phyloP scores from a whole-genome alignment of 805 yeast genomes.

The Teunomyces gatunensis region DNA sequence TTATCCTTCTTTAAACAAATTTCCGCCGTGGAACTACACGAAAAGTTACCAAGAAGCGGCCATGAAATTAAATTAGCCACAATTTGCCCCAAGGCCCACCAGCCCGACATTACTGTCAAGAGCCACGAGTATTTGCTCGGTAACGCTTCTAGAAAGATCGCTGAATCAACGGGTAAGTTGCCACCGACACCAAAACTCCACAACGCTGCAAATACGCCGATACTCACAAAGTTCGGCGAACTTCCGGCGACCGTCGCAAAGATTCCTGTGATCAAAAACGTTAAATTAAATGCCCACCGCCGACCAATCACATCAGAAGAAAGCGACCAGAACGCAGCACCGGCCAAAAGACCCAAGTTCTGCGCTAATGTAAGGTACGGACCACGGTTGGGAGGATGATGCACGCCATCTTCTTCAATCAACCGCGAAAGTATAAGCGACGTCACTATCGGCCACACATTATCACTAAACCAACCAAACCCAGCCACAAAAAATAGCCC shows the following conservation, averaged over 20 bases:
- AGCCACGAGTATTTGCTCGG: slow-evolving; percentile 23
- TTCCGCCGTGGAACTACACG: slow-evolving; percentile 36
- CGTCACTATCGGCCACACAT: slow-evolving; percentile 40
- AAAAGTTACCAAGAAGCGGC: slow-evolving; percentile 52
- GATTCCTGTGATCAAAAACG: slow-evolving; percentile 23
- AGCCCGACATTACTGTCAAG: slow-evolving; percentile 19
- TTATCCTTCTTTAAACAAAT: slow-evolving; percentile 45
- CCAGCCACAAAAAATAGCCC: slow-evolving; percentile 26
- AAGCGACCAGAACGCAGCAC: slow-evolving; percentile 24
- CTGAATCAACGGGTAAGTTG: slow-evolving; percentile 24
- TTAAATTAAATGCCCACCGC: slow-evolving; percentile 24
- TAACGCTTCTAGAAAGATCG: slow-evolving; percentile 24
- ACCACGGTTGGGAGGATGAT: slow-evolving; percentile 27
- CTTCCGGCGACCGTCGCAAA: slow-evolving; percentile 21
- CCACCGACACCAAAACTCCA: slow-evolving; percentile 30
- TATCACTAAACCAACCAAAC: slow-evolving; percentile 36
- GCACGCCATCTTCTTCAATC: slow-evolving; percentile 35
- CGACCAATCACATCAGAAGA: slow-evolving; percentile 24
- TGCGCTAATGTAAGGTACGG: slow-evolving; percentile 42
- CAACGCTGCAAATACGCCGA: slow-evolving; percentile 19
- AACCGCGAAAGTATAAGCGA: slow-evolving; percentile 30
- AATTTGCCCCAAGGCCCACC: slow-evolving; percentile 65
- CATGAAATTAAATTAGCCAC: slow-evolving; percentile 52
- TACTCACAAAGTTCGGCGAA: slow-evolving; percentile 21
- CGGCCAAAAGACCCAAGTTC: slow-evolving; percentile 23